These are phyloP conservation scores for Phlebiopsis flavidoalba DNA, from an alignment of 768 basidiomycete genomes.

Conservation along the genomic window DNA sequence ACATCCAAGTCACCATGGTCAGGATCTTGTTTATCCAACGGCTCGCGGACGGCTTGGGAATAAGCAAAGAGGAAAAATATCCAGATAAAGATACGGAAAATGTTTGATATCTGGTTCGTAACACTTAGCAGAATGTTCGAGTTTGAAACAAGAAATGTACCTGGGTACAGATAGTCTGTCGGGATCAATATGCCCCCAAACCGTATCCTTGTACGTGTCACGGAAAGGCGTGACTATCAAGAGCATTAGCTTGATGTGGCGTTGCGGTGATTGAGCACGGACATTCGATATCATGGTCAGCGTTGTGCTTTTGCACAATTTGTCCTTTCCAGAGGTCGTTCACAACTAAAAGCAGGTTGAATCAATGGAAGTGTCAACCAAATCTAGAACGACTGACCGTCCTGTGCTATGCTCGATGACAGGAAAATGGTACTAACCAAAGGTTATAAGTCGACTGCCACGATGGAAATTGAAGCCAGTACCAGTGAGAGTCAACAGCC, in stretches of 20 bases:
- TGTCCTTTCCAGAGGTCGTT: conserved; percentile 79
- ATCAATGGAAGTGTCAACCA: not conserved
- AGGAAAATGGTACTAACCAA: conserved; percentile 67
- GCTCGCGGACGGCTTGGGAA: conserved; percentile 85
- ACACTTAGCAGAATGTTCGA: not conserved
- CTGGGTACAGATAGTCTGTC: conserved; percentile 76
- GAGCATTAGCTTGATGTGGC: not conserved
- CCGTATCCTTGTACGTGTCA: conserved; percentile 43
- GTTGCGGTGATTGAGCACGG: conserved; percentile 15
- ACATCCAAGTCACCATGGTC: conserved; percentile 51
- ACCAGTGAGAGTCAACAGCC: conserved; percentile 94
- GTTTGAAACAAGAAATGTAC: conserved; percentile 26
- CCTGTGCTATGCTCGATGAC: conserved; percentile 81
- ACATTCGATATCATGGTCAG: conserved; percentile 77
- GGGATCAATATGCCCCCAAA: conserved; percentile 73
- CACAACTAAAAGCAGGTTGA: conserved; percentile 47
- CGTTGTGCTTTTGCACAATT: conserved; percentile 73
- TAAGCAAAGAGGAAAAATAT: conserved; percentile 73
- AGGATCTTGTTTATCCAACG: conserved; percentile 64
- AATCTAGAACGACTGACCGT: conserved; percentile 41
- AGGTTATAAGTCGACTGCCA: not conserved
- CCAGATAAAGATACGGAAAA: conserved; percentile 75
- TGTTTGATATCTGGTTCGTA: conserved; percentile 63
- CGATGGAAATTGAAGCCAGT: conserved; percentile 2
- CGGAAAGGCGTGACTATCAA: conserved; percentile 62